Evolutionary conservation across 352 stramenopile genomes (phyloP).

Genomic region (Globisporangium paddicum): DNA sequence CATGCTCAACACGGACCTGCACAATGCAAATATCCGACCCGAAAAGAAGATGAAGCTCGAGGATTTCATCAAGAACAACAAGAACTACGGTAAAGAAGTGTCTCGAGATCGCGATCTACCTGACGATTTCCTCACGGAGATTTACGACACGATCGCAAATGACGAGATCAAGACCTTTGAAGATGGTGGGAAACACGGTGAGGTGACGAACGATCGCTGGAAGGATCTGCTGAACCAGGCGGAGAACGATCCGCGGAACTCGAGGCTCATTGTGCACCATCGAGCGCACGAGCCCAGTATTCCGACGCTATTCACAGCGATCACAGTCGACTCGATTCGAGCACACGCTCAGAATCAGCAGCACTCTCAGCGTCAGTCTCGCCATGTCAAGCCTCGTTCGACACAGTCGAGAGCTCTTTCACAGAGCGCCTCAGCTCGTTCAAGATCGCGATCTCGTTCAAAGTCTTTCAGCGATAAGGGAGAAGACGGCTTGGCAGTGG

Average conservation of each 20-base stretch:
- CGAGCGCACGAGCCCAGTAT: conserved; percentile 12
- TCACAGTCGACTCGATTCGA: conserved; percentile 2
- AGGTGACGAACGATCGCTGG: conserved; percentile 76
- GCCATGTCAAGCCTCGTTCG: neutral
- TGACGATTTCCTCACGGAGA: conserved; percentile 63
- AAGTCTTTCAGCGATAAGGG: conserved; percentile 1
- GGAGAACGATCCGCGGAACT: conserved; percentile 55
- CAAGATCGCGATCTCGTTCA: conserved; percentile 2
- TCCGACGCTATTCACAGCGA: neutral
- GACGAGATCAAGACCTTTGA: conserved; percentile 83
- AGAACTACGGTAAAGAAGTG: conserved; percentile 86
- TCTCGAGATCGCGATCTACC: conserved; percentile 64
- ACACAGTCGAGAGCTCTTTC: neutral
- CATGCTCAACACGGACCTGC: conserved; percentile 87
- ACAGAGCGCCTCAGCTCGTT: neutral
- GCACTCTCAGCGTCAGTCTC: conserved; percentile 1
- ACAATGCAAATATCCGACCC: conserved; percentile 79
- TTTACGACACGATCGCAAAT: conserved; percentile 70
- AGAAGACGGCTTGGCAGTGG: neutral
- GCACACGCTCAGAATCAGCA: conserved; percentile 8
- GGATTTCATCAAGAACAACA: conserved; percentile 89
- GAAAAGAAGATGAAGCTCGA: conserved; percentile 87
- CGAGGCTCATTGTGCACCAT: conserved; percentile 58
- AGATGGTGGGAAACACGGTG: conserved; percentile 67
- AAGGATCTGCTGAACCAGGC: conserved; percentile 74